Conservation (phyloP, 345 rosid species). For the Citrus sp. region DNA sequence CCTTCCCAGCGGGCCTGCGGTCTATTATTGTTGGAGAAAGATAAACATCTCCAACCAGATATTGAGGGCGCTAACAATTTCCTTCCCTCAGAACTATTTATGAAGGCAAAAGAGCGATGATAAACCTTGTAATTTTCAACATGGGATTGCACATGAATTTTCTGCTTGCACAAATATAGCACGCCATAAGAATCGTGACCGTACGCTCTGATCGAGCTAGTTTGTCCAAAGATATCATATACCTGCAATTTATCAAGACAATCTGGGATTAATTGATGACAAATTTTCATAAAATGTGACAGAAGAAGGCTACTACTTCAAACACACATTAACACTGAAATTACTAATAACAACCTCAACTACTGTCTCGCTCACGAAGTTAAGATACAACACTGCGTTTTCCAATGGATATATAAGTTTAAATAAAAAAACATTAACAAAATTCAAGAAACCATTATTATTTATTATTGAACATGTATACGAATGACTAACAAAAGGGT, state of each 20-base stretch:
- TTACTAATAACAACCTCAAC: background rate
- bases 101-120: conserved; percentile 28
- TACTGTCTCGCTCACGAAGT: too few relatives aligned
- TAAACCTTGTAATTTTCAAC: conserved; percentile 26
- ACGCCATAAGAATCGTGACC: conserved; percentile 17
- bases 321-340: too few relatives aligned
- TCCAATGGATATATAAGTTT: too few relatives aligned
- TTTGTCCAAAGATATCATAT: conserved; percentile 41
- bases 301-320: too few relatives aligned
- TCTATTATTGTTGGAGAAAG: conserved; percentile 32
- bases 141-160: conserved; percentile 15
- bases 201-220: conserved; percentile 22
- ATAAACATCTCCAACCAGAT: conserved; percentile 28
- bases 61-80: conserved; percentile 25
- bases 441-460: background rate
- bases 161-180: conserved; percentile 21
- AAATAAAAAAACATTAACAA: background rate
- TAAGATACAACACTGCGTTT: too few relatives aligned
- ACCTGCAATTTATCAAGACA: conserved; percentile 41
- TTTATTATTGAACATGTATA: background rate
- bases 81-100: conserved; percentile 26
- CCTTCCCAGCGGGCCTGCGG: conserved; percentile 25
- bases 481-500: background rate
- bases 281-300: background rate
- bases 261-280: background rate